Evolutionary conservation across 2,329 filamentous ascomycete genomes (phyloP), one percentile per base, ranked within the genome.

Genomic region (Aureobasidium sp.): DNA sequence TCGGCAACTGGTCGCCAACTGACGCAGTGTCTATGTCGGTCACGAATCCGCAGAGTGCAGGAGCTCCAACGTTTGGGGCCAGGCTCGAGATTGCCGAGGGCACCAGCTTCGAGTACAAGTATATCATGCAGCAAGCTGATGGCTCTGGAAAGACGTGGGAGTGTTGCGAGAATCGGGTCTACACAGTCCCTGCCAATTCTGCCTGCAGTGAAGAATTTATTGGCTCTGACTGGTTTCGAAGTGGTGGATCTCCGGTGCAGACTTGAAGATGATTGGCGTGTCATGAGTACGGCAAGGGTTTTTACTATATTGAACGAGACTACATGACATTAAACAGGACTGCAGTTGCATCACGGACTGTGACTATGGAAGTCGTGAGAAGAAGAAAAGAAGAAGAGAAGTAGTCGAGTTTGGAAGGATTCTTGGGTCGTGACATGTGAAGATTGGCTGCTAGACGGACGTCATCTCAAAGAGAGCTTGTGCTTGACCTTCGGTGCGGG

Each of bases 61-160:
- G 87, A 87, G 78, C 74, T 50, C 57, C 57, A 5, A 41, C 32
- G 2, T 62, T 62, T 34, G 66, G 60, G 12, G 78, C 71, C 0
- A 79, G 80, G 0, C 68, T 88, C 47, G 73, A 74, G 0, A 71
- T 90, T 12, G 73, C 77, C 0, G 78, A 82, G 0, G 86, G 86
- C 2, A 77, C 78, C 48, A 73, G 73, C 1, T 76, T 90, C 37
- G 69, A 84, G 75, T 90, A 89, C 72, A 90, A 90, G 76, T 90
- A 83, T 69, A 80, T 90, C 66, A 81, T 84, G 56, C 80, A 85
- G 46, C 77, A 79, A 63, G 68, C 72, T 1, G 79, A 81, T 67
- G 82, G 84, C 0, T 48, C 46, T 8, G 75, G 74, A 0, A 73
- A 87, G 13, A 77, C 73, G 1, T 90, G 87, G 87, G 87, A 90